Conservation (phyloP, 2,329 filamentous ascomycete genomes). For the Emmonsiellopsis sp. region DNA sequence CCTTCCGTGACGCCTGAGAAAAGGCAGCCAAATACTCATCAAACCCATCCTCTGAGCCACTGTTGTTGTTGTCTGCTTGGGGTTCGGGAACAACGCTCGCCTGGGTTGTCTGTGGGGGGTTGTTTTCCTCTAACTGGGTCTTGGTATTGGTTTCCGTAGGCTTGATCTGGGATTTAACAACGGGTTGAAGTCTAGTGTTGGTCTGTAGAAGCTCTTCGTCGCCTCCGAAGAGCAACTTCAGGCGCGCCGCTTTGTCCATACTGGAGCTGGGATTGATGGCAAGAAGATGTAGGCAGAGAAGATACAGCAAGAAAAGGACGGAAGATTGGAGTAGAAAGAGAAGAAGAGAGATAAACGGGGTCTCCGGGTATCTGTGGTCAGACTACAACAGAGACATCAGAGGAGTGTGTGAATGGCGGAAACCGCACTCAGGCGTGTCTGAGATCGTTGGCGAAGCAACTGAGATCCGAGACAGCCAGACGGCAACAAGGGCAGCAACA, state of each 20-base stretch:
- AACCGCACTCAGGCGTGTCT: background rate
- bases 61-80: background rate
- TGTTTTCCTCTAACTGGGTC: background rate
- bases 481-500: too few species aligned
- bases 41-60: constrained; percentile 8
- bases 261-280: background rate
- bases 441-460: background rate
- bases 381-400: background rate
- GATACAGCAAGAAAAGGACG: background rate
- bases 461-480: background rate
- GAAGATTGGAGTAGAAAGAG: background rate
- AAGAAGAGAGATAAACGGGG: background rate
- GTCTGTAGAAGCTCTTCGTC: constrained; percentile 16
- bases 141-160: background rate
- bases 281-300: background rate
- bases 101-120: background rate
- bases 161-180: background rate
- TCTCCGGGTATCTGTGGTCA: background rate
- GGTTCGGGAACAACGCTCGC: background rate
- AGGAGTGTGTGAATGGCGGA: background rate
- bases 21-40: constrained; percentile 15
- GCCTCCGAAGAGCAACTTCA: constrained; percentile 21
- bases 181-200: constrained; percentile 6
- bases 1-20: constrained; percentile 6
- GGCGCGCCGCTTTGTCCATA: constrained; percentile 19